Evolutionary conservation across 73 alveolate species (phyloP).

Genomic region (Uronychia setigera): DNA sequence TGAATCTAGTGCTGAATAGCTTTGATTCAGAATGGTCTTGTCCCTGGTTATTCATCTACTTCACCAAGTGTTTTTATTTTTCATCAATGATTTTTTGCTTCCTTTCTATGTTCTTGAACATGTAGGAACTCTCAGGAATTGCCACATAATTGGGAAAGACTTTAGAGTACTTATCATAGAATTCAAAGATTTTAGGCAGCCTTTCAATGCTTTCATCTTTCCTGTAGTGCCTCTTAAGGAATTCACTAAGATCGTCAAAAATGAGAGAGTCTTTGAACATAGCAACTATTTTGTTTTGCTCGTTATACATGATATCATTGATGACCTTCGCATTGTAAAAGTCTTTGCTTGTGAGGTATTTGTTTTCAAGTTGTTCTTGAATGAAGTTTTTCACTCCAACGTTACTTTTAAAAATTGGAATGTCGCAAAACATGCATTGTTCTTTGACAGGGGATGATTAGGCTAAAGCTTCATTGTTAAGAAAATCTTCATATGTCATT

Average conservation of each 20-base stretch:
- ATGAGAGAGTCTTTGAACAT: slow-evolving; percentile 79
- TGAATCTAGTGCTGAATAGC: neutral
- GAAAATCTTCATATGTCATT: neutral
- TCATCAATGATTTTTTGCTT: slow-evolving; percentile 80
- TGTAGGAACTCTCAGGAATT: slow-evolving; percentile 77
- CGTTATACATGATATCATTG: slow-evolving; percentile 81
- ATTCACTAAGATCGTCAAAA: slow-evolving; percentile 83
- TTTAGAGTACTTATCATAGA: slow-evolving; percentile 78
- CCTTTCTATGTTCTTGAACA: slow-evolving; percentile 82
- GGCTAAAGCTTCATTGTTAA: too few species aligned
- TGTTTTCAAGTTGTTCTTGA: slow-evolving; percentile 42
- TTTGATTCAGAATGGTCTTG: neutral
- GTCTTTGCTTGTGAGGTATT: slow-evolving; percentile 53
- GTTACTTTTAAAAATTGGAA: neutral
- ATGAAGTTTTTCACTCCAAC: neutral
- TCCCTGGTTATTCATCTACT: neutral
- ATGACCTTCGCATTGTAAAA: slow-evolving; percentile 55
- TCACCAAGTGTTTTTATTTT: slow-evolving; percentile 58
- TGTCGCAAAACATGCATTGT: neutral
- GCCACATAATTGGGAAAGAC: slow-evolving; percentile 87
- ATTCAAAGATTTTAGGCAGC: slow-evolving; percentile 87
- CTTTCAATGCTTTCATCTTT: slow-evolving; percentile 59
- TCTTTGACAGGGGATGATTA: neutral
- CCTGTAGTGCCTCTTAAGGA: slow-evolving; percentile 74
- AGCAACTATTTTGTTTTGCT: slow-evolving; percentile 74